Conservation (phyloP, 768 basidiomycete species). For the Suillus ampliporus region DNA sequence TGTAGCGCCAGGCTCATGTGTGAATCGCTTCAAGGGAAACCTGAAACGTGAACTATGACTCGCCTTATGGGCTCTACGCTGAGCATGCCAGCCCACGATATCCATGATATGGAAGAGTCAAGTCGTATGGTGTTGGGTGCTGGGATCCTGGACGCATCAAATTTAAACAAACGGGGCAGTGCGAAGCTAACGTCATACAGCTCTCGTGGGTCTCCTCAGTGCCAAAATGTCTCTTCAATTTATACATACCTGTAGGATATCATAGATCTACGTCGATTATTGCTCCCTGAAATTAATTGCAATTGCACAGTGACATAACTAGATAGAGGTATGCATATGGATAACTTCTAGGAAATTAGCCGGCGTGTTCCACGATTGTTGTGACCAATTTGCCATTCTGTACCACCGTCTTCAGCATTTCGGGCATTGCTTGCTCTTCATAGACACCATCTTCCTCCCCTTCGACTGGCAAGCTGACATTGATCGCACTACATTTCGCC, state of each 20-base stretch:
- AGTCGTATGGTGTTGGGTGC: background rate
- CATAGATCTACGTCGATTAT: background rate
- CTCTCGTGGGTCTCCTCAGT: too few species aligned
- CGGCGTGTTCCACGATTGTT: slow-evolving; percentile 84
- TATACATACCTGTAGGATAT: too few species aligned
- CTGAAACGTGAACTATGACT: slow-evolving; percentile 17
- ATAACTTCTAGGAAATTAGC: slow-evolving; percentile 38
- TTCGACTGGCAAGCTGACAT: slow-evolving; percentile 84
- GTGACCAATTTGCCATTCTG: slow-evolving; percentile 86
- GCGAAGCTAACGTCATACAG: background rate
- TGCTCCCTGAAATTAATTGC: background rate
- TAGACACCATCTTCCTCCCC: slow-evolving; percentile 94
- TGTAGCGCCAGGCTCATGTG: slow-evolving; percentile 10
- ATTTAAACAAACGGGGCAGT: slow-evolving; percentile 5
- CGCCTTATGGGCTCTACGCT: slow-evolving; percentile 63
- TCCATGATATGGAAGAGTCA: slow-evolving; percentile 56
- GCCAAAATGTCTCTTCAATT: too few species aligned
- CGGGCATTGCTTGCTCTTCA: slow-evolving; percentile 87
- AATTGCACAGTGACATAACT: background rate
- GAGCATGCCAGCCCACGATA: slow-evolving; percentile 77
- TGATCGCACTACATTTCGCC: slow-evolving; percentile 92
- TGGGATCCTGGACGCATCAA: background rate
- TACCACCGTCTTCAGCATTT: slow-evolving; percentile 92
- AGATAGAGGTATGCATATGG: background rate
- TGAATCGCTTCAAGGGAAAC: background rate